phyloP scores from a whole-genome alignment of 768 basidiomycete genomes.

The Dentipellis fragilis region DNA sequence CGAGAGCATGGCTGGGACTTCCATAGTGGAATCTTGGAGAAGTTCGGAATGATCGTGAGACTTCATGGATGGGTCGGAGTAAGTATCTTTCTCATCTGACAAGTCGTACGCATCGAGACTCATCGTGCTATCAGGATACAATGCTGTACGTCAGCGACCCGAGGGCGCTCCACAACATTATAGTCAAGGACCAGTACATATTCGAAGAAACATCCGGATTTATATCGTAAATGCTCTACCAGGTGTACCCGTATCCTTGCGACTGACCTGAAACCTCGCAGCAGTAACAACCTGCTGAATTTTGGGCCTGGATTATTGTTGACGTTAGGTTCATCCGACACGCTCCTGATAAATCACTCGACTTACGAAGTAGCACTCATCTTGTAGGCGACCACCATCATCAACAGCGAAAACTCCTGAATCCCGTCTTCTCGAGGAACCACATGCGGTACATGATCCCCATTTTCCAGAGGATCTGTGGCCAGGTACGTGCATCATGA shows the following conservation, averaged over 20 bases:
- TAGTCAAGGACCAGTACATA: no score
- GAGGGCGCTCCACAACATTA: no score
- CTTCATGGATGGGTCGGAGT: neutral
- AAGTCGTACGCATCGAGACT: neutral
- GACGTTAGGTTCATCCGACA: slow-evolving; percentile 22
- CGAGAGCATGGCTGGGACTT: neutral
- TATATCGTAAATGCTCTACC: slow-evolving; percentile 1
- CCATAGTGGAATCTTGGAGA: neutral
- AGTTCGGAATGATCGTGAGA: neutral
- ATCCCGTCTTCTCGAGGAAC: slow-evolving; percentile 20
- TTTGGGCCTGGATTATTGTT: slow-evolving; percentile 29
- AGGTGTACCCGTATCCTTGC: neutral
- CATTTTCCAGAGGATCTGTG: slow-evolving; percentile 23
- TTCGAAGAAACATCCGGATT: slow-evolving; percentile 8
- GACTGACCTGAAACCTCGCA: neutral
- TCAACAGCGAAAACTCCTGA: slow-evolving; percentile 20
- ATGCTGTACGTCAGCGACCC: no score
- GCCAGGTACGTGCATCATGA: slow-evolving; percentile 11
- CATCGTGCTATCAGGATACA: neutral
- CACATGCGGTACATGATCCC: slow-evolving; percentile 12
- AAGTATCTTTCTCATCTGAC: neutral
- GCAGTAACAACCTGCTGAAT: slow-evolving; percentile 14
- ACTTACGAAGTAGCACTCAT: no score
- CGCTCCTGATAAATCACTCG: neutral
- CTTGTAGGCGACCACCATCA: slow-evolving; percentile 18